Evolutionary conservation across 768 basidiomycete species (phyloP).

Genomic region (Fistulinella prunicolor): DNA sequence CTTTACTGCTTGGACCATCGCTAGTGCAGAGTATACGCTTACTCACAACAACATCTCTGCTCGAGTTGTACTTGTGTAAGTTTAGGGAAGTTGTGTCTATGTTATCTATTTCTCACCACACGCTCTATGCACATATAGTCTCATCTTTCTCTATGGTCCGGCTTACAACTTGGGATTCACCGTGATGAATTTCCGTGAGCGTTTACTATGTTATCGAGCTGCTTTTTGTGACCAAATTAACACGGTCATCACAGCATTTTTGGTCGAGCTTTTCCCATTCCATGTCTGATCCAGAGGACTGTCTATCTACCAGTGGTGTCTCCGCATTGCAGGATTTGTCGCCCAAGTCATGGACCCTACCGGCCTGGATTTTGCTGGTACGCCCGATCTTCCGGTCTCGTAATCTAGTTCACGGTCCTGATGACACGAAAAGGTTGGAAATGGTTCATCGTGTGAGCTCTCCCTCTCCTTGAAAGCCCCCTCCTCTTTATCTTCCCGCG

Average conservation of each 20-base stretch:
- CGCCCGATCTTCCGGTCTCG: background rate
- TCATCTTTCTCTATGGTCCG: slow-evolving; percentile 7
- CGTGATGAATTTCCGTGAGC: slow-evolving; percentile 5
- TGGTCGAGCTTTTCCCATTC: slow-evolving; percentile 64
- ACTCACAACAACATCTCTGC: slow-evolving; percentile 9
- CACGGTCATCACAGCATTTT: slow-evolving; percentile 40
- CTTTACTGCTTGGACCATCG: slow-evolving; percentile 15
- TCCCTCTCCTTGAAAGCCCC: too few species aligned
- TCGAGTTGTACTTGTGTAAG: slow-evolving; percentile 10
- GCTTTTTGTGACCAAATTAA: background rate
- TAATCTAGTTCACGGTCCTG: background rate
- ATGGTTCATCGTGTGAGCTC: slow-evolving; percentile 10
- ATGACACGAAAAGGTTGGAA: slow-evolving; percentile 6
- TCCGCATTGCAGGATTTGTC: slow-evolving; percentile 32
- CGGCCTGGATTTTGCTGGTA: slow-evolving; percentile 5
- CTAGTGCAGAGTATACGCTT: slow-evolving; percentile 9
- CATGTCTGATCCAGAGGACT: slow-evolving; percentile 59
- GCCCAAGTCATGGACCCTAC: slow-evolving; percentile 9
- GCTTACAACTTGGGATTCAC: slow-evolving; percentile 1
- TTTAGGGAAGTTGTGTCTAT: background rate
- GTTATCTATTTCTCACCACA: background rate
- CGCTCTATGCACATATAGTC: background rate
- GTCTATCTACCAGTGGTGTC: slow-evolving; percentile 57
- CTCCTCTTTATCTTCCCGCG: too few species aligned
- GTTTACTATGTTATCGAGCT: background rate